A percentile compares a stretch with the other conserved stretches of the same genome.
These are phyloP conservation scores for Trichoderma lentiforme DNA, from an alignment of 2,329 filamentous ascomycete genomes.

Conservation along the genomic window DNA sequence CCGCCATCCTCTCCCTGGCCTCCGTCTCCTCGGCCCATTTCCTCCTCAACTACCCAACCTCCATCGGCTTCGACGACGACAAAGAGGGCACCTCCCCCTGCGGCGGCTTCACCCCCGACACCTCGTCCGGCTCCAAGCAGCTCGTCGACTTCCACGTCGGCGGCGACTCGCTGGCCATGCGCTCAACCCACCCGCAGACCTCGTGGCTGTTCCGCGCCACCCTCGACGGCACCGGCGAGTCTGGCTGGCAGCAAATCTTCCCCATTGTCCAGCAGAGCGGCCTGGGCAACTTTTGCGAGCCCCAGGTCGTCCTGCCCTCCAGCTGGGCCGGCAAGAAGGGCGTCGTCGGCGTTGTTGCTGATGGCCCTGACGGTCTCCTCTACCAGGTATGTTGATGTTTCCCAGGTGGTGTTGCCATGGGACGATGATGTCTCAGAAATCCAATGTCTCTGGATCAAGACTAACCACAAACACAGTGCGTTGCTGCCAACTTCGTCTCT, in stretches of 20 bases:
- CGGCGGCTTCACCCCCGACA: slow-evolving; percentile 49
- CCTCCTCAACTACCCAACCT: slow-evolving; percentile 45
- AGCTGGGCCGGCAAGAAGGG: slow-evolving; percentile 54
- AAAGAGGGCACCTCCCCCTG: slow-evolving; percentile 47
- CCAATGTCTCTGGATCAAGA: background rate
- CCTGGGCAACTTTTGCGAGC: slow-evolving; percentile 52
- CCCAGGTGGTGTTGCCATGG: too few relatives aligned
- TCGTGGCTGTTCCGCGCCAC: slow-evolving; percentile 59
- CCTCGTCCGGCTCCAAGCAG: slow-evolving; percentile 38
- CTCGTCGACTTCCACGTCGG: slow-evolving; percentile 56
- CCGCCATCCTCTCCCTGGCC: slow-evolving; percentile 39
- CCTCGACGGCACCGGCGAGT: slow-evolving; percentile 43
- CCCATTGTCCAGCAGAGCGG: slow-evolving; percentile 54
- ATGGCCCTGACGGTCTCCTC: slow-evolving; percentile 53
- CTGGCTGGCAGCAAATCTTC: slow-evolving; percentile 54
- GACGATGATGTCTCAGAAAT: too few relatives aligned
- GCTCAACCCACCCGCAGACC: slow-evolving; percentile 48
- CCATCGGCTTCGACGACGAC: slow-evolving; percentile 48
- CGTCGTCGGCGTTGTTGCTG: slow-evolving; percentile 49
- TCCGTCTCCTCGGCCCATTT: slow-evolving; percentile 51
- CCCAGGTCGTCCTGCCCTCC: slow-evolving; percentile 45
- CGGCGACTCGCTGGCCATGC: slow-evolving; percentile 50
- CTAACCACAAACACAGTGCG: slow-evolving; percentile 40
- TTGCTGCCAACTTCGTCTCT: slow-evolving; percentile 54
- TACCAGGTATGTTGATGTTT: slow-evolving; percentile 46